Evolutionary conservation across 768 basidiomycete species (phyloP), one percentile per base, ranked within the genome.

Genomic region (Termitomyces sp.): DNA sequence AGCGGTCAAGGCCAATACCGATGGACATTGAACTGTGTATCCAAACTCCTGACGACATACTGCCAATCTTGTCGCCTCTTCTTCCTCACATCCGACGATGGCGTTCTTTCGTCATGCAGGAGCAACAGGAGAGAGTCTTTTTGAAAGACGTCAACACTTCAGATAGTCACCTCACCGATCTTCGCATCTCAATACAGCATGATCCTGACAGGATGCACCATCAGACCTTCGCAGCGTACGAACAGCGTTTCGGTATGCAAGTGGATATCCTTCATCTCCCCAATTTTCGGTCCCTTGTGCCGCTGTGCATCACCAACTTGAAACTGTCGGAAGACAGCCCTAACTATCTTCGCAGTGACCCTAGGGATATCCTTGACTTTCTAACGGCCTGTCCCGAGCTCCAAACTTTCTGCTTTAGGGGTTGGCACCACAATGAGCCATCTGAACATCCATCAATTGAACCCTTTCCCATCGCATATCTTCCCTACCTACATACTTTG

Each of bases 31-130:
- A 81, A 37, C 64, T 89, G 55, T 68, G 77, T 16, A 68, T 83
- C 19, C 55, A 69, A 21, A 73, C 77, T 54, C 68, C 75, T 27
- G 81, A 86, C 56, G 70, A 71, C 55, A 72, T 88, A 34, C 74
- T 89, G 3, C 79, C 87, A 9, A 74, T 89, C 57, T 71, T 90
- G 34, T 83, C 85, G 0, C 85, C 83, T 5, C 73, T 89, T 35
- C 70, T 90, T 0, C 73, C 79, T 10, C 70, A 78, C 28, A 64
- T 88, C 42, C 64, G 72, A 56, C 80, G 89, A 40, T 89, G 87
- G 86, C 72, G 76, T 41, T 71, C 74, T 2, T 80, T 83, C 61
- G 69, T 63, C 3, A 69, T 87, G 51, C 68, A 71, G 19, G 76
- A 76, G 45, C 65, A 76, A 61, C 69, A 72, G 54, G 65, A 61